Evolutionary conservation across 2,329 filamentous ascomycete genomes (phyloP), one percentile per base, ranked within the genome.

Genomic region (Aspergillus fijiensis): DNA sequence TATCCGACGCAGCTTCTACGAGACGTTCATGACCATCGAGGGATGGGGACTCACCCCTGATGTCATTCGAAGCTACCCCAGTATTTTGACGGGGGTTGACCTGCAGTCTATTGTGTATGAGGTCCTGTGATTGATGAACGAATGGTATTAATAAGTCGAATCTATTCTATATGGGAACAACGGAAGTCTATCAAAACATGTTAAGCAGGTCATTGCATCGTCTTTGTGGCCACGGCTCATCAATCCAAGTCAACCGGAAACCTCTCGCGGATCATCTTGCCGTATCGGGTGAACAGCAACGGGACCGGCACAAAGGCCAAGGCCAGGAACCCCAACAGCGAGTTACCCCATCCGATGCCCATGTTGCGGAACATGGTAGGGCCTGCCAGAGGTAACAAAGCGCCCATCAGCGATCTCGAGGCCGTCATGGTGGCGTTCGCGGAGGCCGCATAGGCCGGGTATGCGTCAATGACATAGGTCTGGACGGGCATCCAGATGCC

Each of bases 401-500:
- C 85, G 0, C 82, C 85, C 0, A 82, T 78, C 60, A 87, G 71
- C 2, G 80, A 84, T 49, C 84, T 76, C 11, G 85, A 74, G 3
- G 86, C 79, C 0, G 83, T 82, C n/a, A 82, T 79, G 0, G 81
- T 82, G 0, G 82, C 84, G 29, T 82, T 81, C 0, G 82, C 82
- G 54, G 72, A 77, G 0, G 81, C 81, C 0, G 81, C 80, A 55
- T 75, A 70, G 10, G 73, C 76, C 0, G 77, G 75, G 16, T 80
- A 80, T 60, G 79, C 81, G 61, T 88, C 85, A 21, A 89, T 82
- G 9, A 88, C 76, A 65, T 89, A 89, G 16, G 84, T 86, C 54
- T 86, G 83, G 49, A 84, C 81, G 33, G 83, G 83, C 69, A 75
- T 70, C 62, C 87, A 88, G 0, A 80, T 77, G 0, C 84, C 77